These are phyloP conservation scores for Samsoniella hepiali DNA, from an alignment of 2,329 filamentous ascomycete species.

Conservation along the genomic window DNA sequence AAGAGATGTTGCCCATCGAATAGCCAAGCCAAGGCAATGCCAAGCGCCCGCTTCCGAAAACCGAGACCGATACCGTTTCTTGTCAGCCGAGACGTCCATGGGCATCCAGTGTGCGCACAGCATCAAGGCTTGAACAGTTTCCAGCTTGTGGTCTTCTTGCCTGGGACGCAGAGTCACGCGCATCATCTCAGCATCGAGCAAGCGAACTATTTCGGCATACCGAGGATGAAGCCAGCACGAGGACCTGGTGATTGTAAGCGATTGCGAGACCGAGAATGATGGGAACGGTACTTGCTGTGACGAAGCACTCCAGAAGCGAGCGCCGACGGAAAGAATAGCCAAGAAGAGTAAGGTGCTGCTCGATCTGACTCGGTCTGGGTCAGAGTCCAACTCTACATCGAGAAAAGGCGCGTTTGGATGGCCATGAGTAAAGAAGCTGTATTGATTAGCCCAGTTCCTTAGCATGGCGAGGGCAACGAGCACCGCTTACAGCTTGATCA, in stretches of 20 bases:
- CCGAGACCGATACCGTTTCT: not conserved
- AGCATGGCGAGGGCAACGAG: not conserved
- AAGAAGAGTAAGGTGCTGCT: not conserved
- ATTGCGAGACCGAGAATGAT: not conserved
- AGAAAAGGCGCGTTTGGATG: conserved; percentile 5
- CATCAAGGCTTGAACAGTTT: not conserved
- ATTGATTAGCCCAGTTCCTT: not conserved
- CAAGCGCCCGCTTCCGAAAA: conserved; percentile 1
- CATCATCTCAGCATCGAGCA: conserved; percentile 7
- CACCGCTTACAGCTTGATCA: not conserved
- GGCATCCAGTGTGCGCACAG: conserved; percentile 5
- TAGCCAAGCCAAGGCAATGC: not conserved
- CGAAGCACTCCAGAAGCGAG: conserved; percentile 6
- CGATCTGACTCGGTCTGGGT: not conserved
- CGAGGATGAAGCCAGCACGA: not conserved
- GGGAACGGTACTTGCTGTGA: not conserved
- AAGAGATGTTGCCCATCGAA: conserved; percentile 2
- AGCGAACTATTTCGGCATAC: not conserved
- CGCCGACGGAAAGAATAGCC: not conserved
- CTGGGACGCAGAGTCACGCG: conserved; percentile 4
- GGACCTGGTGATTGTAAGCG: not conserved
- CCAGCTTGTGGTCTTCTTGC: conserved; percentile 3
- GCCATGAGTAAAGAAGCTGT: not conserved
- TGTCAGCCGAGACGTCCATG: not conserved
- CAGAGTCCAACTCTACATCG: not conserved